Evolutionary conservation across 2,329 filamentous ascomycete genomes (phyloP).

Genomic region (Scedosporium apiospermum): DNA sequence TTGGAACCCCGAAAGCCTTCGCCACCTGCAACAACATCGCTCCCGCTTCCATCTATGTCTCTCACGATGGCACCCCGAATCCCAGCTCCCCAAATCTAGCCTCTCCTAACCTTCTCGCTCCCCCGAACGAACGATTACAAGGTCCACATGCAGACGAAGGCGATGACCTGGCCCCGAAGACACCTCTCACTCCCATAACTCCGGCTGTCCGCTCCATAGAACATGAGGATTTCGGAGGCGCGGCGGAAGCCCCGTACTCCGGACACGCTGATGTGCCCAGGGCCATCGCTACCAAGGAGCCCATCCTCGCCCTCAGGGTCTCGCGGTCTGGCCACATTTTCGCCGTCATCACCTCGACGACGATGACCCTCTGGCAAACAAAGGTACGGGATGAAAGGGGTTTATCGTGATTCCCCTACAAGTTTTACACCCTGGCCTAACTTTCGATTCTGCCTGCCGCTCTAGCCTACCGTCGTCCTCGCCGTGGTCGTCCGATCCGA

Average conservation of each 20-base stretch:
- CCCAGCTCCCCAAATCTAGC: not conserved
- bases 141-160: not conserved
- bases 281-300: conserved; percentile 37
- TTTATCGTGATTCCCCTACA: conserved; percentile 3
- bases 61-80: conserved; percentile 31
- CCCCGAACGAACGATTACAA: not conserved
- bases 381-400: conserved; percentile 49
- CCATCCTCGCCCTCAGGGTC: conserved; percentile 64
- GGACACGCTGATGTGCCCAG: conserved; percentile 25
- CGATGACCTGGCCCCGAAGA: conserved; percentile 22
- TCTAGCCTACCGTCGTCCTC: conserved; percentile 76
- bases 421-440: not conserved
- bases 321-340: conserved; percentile 76
- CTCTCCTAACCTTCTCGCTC: not conserved
- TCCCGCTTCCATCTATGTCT: conserved; percentile 39
- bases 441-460: not conserved
- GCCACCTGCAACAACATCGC: conserved; percentile 61
- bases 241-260: conserved; percentile 15
- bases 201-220: conserved; percentile 52
- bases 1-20: conserved; percentile 76
- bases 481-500: conserved; percentile 76
- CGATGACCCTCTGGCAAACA: conserved; percentile 93
- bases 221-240: conserved; percentile 32
- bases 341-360: conserved; percentile 74
- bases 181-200: conserved; percentile 45